Evolutionary conservation across 179 eudicot species (phyloP).

Genomic region (Vitellaria paradoxa): DNA sequence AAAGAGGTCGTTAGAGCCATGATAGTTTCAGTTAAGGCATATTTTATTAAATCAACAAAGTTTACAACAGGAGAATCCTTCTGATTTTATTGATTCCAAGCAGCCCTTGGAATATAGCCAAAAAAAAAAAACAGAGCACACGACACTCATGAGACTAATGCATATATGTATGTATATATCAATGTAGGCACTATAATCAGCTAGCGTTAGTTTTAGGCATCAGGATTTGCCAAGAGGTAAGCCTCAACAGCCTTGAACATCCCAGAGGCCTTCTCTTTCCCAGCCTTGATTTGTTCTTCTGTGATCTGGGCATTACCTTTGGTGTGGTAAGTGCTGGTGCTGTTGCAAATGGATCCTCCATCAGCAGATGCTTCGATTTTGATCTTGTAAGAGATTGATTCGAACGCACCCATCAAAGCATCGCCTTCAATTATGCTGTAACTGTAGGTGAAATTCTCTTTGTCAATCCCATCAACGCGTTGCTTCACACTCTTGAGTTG

Average conservation of each 20-base stretch:
- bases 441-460: slow-evolving; percentile 9
- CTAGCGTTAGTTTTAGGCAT: not conserved
- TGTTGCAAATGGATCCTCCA: slow-evolving; percentile 36
- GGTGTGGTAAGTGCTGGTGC: slow-evolving; percentile 17
- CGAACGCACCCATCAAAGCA: slow-evolving; percentile 17
- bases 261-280: slow-evolving; percentile 16
- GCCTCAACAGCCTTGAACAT: slow-evolving; percentile 27
- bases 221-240: slow-evolving; percentile 22
- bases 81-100: too few relatives aligned
- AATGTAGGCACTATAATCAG: not conserved
- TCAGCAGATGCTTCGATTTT: slow-evolving; percentile 21
- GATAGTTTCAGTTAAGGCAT: too few relatives aligned
- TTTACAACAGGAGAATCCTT: too few relatives aligned
- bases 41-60: too few relatives aligned
- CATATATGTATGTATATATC: not conserved
- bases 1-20: too few relatives aligned
- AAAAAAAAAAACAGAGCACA: not conserved
- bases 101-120: too few relatives aligned
- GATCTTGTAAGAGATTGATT: slow-evolving; percentile 13
- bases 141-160: not conserved
- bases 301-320: slow-evolving; percentile 14
- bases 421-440: slow-evolving; percentile 35
- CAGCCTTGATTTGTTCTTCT: slow-evolving; percentile 27
- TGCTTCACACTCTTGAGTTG: slow-evolving; percentile 25
- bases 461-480: slow-evolving; percentile 26